Evolutionary conservation across 2,329 filamentous ascomycete genomes (phyloP).

Genomic region (Pseudogymnoascus sp.): DNA sequence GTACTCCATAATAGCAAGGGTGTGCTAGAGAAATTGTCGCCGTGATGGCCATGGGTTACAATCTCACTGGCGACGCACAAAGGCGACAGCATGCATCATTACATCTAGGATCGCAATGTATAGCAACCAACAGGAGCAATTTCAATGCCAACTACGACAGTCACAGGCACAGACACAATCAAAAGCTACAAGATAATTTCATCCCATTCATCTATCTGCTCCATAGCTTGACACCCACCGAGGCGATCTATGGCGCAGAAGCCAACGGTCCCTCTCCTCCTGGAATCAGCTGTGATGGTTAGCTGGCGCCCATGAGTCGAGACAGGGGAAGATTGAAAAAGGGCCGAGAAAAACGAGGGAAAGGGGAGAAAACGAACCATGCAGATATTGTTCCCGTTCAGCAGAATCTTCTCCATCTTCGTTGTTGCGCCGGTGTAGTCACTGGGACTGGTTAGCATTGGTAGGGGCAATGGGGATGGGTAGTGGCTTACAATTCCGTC

Average conservation of each 20-base stretch:
- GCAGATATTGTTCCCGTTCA: slow-evolving; percentile 99
- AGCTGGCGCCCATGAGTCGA: background rate
- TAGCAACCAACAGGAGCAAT: background rate
- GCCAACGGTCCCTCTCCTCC: slow-evolving; percentile 6
- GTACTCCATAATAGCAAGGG: too few species aligned
- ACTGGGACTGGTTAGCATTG: slow-evolving; percentile 70
- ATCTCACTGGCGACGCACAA: background rate
- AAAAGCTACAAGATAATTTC: background rate
- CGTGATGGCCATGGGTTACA: too few species aligned
- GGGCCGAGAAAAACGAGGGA: background rate
- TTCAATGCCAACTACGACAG: too few species aligned
- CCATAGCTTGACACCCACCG: background rate
- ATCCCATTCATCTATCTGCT: background rate
- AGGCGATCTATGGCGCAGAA: background rate
- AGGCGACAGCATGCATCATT: background rate
- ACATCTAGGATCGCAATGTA: background rate
- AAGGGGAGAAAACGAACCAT: slow-evolving; percentile 59
- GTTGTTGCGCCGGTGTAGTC: slow-evolving; percentile 84
- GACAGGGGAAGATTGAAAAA: background rate
- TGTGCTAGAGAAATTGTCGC: too few species aligned
- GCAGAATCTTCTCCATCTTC: slow-evolving; percentile 85
- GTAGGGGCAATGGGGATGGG: slow-evolving; percentile 45
- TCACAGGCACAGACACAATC: background rate
- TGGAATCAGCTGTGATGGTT: background rate
- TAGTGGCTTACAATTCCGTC: slow-evolving; percentile 72